These are phyloP conservation scores for Gynandropsis gynandra DNA, from an alignment of 345 rosid genomes.

Conservation along the genomic window DNA sequence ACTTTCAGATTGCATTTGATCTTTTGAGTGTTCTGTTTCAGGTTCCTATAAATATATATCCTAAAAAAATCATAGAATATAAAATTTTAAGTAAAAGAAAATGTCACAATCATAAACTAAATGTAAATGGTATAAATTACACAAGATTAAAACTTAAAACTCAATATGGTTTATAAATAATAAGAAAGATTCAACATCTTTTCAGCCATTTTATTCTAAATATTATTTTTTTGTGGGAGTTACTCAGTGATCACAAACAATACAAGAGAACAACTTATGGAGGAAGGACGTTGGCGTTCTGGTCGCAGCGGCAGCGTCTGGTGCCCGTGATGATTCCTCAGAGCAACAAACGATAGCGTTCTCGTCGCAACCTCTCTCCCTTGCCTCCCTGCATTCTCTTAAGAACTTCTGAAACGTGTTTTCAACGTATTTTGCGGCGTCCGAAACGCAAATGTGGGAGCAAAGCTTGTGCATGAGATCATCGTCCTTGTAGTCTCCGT, in stretches of 20 bases:
- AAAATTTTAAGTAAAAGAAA: too few species aligned
- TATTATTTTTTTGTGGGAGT: background rate
- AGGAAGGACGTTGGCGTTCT: conserved; percentile 15
- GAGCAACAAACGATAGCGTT: conserved; percentile 22
- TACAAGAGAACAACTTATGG: conserved; percentile 30
- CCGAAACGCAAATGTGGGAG: conserved; percentile 48
- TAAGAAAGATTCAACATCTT: too few species aligned
- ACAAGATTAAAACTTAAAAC: too few species aligned
- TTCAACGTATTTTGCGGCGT: conserved; percentile 43
- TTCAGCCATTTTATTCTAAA: too few species aligned
- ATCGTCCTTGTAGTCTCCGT: conserved; percentile 48
- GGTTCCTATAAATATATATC: too few species aligned
- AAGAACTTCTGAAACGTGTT: conserved; percentile 38
- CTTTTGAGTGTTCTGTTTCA: too few species aligned
- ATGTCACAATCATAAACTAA: too few species aligned
- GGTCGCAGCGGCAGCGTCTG: conserved; percentile 3
- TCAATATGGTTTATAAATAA: too few species aligned
- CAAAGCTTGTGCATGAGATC: conserved; percentile 42
- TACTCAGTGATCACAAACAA: conserved; percentile 34
- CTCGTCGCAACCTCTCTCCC: conserved; percentile 35
- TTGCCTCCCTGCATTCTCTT: conserved; percentile 38
- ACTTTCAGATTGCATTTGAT: too few species aligned
- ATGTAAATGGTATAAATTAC: too few species aligned
- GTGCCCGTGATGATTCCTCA: conserved; percentile 12
- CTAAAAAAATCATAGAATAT: too few species aligned